phyloP scores from a whole-genome alignment of 106 monocot species.

The Acorus calamus region DNA sequence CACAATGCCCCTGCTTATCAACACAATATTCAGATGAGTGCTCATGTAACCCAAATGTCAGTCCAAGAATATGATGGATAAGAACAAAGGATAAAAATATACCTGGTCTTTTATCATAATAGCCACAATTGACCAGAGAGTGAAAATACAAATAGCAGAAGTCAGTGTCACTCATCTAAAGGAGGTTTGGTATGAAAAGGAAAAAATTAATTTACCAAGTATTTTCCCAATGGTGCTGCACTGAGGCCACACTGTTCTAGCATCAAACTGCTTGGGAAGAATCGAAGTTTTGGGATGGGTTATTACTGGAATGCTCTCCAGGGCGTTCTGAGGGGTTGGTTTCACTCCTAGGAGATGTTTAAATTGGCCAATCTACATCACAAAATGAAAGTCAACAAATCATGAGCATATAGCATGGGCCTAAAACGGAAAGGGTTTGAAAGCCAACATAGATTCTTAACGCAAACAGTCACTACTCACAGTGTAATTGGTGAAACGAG shows the following conservation, averaged over 20 bases:
- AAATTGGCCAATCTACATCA: constrained; percentile 50
- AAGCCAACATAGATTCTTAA: neutral
- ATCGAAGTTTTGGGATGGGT: constrained; percentile 33
- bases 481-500: constrained; percentile 66
- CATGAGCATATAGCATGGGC: too few species aligned
- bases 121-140: neutral
- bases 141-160: constrained; percentile 2
- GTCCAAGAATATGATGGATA: neutral
- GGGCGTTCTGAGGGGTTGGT: constrained; percentile 21
- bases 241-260: constrained; percentile 66
- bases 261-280: constrained; percentile 69
- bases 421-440: neutral
- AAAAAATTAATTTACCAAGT: constrained; percentile 45
- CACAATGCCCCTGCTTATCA: constrained; percentile 82
- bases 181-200: neutral
- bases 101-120: constrained; percentile 50
- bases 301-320: constrained; percentile 34
- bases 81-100: constrained; percentile 7
- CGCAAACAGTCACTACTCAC: constrained; percentile 12
- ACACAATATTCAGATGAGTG: too few species aligned
- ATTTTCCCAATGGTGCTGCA: constrained; percentile 61
- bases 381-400: neutral
- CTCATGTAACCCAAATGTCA: too few species aligned
- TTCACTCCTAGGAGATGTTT: constrained; percentile 66
- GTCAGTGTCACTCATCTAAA: neutral